Conservation (phyloP, 768 basidiomycete species). For the Mrakia gelida region DNA sequence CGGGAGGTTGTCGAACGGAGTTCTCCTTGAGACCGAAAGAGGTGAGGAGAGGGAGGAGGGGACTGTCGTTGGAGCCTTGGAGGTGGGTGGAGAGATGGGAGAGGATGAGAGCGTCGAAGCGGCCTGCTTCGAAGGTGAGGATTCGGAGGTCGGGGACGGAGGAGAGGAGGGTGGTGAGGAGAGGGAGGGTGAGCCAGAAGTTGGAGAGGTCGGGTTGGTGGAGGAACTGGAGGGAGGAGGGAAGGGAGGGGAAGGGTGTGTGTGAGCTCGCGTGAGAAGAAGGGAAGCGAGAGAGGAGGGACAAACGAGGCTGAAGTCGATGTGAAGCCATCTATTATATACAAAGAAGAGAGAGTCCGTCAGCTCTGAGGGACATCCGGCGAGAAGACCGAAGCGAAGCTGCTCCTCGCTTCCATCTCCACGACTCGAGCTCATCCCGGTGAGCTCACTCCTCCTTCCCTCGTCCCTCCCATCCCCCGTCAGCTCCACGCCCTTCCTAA, state of each 20-base stretch:
- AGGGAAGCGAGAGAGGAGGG: no score
- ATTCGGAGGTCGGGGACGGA: neutral
- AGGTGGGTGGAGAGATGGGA: neutral
- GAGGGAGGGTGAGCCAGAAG: neutral
- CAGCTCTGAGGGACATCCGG: no score
- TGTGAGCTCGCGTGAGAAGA: no score
- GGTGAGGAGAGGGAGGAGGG: neutral
- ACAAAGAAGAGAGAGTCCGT: no score
- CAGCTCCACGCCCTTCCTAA: no score
- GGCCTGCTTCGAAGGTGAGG: neutral
- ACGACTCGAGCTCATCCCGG: neutral
- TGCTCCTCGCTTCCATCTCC: no score
- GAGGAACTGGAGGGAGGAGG: neutral
- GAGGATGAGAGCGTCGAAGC: conserved; percentile 5
- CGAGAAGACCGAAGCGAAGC: no score
- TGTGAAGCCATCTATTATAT: neutral
- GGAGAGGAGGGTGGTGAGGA: neutral
- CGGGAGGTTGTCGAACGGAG: neutral
- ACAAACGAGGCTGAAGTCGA: neutral
- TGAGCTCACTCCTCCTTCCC: neutral
- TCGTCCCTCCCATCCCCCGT: no score
- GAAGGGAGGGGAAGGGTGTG: no score
- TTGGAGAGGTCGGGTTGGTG: neutral
- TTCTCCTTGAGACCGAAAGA: neutral
- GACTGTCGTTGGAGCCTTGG: no score